phyloP scores from a whole-genome alignment of 2,329 filamentous ascomycete genomes.

The Fusarium abutilonis region DNA sequence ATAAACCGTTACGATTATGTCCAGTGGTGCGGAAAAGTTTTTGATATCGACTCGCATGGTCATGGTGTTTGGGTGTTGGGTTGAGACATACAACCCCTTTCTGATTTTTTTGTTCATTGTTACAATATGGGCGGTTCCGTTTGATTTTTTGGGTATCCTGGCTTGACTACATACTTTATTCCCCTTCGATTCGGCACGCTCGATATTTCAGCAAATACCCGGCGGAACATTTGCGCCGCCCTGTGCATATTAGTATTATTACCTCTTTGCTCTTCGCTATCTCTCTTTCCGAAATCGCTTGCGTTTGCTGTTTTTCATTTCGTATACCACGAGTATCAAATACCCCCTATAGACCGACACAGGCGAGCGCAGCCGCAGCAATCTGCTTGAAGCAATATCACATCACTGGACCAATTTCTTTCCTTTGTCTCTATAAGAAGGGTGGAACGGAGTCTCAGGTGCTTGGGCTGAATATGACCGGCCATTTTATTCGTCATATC shows the following conservation, averaged over 20 bases:
- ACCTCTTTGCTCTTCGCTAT: conserved; percentile 31
- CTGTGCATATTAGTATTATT: conserved; percentile 39
- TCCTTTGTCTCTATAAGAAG: conserved; percentile 46
- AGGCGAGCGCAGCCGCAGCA: conserved; percentile 45
- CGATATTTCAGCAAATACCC: conserved; percentile 45
- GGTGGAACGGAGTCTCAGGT: conserved; percentile 43
- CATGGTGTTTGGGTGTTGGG: conserved; percentile 47
- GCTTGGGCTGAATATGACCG: conserved; percentile 41
- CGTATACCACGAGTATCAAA: conserved; percentile 49
- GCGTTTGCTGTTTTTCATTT: conserved; percentile 42
- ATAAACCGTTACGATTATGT: conserved; percentile 39
- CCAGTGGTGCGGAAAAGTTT: conserved; percentile 43
- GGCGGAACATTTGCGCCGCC: conserved; percentile 36
- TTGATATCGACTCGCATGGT: conserved; percentile 44
- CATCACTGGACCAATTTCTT: conserved; percentile 46
- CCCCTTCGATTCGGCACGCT: conserved; percentile 44
- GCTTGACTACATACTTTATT: conserved; percentile 45
- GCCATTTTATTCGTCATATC: conserved; percentile 35
- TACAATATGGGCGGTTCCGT: conserved; percentile 37
- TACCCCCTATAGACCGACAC: conserved; percentile 53
- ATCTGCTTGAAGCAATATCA: conserved; percentile 46
- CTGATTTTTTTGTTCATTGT: conserved; percentile 25
- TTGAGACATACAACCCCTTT: conserved; percentile 34
- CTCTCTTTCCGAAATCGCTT: conserved; percentile 33
- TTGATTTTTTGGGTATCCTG: conserved; percentile 40